Base-by-base conservation (phyloP, 2,329 filamentous ascomycete genomes). In the Xylariaceae sp. region DNA sequence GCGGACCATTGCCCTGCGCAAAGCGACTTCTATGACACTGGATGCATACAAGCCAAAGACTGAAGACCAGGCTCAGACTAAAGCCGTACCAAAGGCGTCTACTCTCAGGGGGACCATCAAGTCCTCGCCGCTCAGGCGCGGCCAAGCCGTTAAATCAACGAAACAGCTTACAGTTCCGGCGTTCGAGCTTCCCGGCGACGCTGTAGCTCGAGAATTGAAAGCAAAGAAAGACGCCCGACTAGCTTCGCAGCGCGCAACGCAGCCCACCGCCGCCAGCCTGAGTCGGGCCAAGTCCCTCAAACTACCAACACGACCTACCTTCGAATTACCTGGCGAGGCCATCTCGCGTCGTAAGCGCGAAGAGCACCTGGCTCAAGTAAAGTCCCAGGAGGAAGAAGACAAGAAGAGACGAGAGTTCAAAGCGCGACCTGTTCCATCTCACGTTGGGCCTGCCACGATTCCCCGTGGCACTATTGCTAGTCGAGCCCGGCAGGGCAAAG, bases 101-200 rank as follows among this genome's bases (percentile, higher is more conserved):
- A 58, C 51, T 26, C 63, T 66, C 18, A 62, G 61, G 15, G 71
- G 72, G 32, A 72, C 74, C 18, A 61, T 74, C 21, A 74, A 72
- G 55, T 71, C 78, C 18, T n/a, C n/a, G 68, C 75, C 5, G 72
- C 73, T 5, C 73, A 75, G 3, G 82, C 76, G 6, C 73, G 82
- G 76, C 59, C 68, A 73, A 18, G 65, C 72, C 5, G 66, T 69
- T 19, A 85, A 77, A 64, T 81, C 81, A 8, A 73, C 70, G 36
- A 86, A 81, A 63, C 71, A 75, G 15, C 72, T 72, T 2, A 86
- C 81, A 1, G 68, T 77, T 8, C 68, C 83, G 1, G 77, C 74
- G 0, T 86, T 85, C 64, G 81, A 85, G 67, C 75, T 87, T 12
- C 81, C 83, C 0, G 83, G 84, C 9, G 83, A 86, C 42, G 80